A percentile compares a stretch with the other conserved stretches of the same genome.
Evolutionary conservation across 1,139 yeast genomes (phyloP).

Genomic region (Taphrina pruni): DNA sequence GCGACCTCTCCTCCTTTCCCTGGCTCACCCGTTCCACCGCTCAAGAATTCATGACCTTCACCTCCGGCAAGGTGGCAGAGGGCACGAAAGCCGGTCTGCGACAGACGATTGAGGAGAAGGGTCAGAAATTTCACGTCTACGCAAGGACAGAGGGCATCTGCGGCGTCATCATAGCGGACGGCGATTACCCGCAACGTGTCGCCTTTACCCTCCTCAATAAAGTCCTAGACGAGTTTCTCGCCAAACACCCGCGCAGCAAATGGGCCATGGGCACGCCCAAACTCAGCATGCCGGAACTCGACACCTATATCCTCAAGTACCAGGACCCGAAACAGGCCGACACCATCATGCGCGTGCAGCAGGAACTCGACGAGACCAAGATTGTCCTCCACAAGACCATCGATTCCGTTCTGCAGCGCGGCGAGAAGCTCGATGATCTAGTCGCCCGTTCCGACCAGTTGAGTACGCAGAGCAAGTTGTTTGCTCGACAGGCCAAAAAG

Average conservation of each 20-base stretch:
- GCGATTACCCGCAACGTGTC: slow-evolving; percentile 96
- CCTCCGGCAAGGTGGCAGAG: slow-evolving; percentile 85
- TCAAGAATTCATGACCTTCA: slow-evolving; percentile 88
- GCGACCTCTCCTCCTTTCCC: slow-evolving; percentile 82
- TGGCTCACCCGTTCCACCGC: slow-evolving; percentile 72
- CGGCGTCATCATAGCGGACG: slow-evolving; percentile 92
- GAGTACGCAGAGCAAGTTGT: slow-evolving; percentile 86
- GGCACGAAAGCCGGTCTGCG: slow-evolving; percentile 90
- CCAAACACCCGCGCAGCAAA: slow-evolving; percentile 75
- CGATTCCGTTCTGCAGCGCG: slow-evolving; percentile 91
- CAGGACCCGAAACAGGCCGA: slow-evolving; percentile 98
- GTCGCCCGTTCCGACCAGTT: slow-evolving; percentile 95
- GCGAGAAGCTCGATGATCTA: slow-evolving; percentile 90
- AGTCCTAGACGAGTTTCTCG: slow-evolving; percentile 84
- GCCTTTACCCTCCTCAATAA: slow-evolving; percentile 92
- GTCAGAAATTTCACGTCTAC: slow-evolving; percentile 75
- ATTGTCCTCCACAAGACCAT: slow-evolving; percentile 94
- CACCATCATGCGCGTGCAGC: slow-evolving; percentile 94
- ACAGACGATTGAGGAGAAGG: slow-evolving; percentile 90
- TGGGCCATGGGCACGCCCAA: slow-evolving; percentile 60
- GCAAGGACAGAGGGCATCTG: slow-evolving; percentile 88
- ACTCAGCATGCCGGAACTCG: slow-evolving; percentile 63
- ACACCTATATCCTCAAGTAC: slow-evolving; percentile 75
- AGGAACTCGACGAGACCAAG: slow-evolving; percentile 96
- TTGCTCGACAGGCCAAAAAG: slow-evolving; percentile 83